Evolutionary conservation across 139 green algal species (phyloP).

Genomic region (Dunaliella sp.): DNA sequence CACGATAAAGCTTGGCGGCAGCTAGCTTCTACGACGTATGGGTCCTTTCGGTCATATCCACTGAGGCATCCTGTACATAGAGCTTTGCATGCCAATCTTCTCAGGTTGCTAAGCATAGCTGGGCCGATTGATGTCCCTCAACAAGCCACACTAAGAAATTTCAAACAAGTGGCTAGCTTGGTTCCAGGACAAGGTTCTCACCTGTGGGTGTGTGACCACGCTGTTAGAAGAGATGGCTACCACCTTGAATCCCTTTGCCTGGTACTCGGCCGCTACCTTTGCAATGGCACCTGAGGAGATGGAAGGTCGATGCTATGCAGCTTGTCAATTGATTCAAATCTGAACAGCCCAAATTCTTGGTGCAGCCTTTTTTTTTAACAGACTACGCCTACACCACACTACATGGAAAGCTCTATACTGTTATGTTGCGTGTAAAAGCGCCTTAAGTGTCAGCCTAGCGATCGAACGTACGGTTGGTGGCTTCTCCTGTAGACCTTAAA

Average conservation of each 20-base stretch:
- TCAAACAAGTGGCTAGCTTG: not conserved
- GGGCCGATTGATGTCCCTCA: not conserved
- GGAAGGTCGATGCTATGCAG: constrained; percentile 19
- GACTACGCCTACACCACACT: not conserved
- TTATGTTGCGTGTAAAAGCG: too few species aligned
- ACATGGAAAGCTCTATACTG: not conserved
- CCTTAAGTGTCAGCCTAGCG: too few species aligned
- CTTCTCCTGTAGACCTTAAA: too few species aligned
- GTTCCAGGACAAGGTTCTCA: too few species aligned
- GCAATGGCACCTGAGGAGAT: constrained; percentile 40
- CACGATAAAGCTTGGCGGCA: too few species aligned
- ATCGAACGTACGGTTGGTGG: too few species aligned
- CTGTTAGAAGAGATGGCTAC: constrained; percentile 78
- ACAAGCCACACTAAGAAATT: not conserved
- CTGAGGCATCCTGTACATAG: too few species aligned
- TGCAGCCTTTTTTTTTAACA: not conserved
- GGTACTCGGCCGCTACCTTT: constrained; percentile 59
- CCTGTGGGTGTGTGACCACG: constrained; percentile 10
- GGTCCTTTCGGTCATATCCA: too few species aligned
- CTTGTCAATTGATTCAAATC: not conserved
- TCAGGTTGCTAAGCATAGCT: too few species aligned
- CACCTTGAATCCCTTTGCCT: constrained; percentile 54
- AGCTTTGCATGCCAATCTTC: too few species aligned
- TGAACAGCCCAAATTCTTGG: not conserved
- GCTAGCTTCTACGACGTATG: too few species aligned